These are phyloP conservation scores for Puccinia triticina DNA, from an alignment of 1,284 basidiomycete species.

Conservation along the genomic window DNA sequence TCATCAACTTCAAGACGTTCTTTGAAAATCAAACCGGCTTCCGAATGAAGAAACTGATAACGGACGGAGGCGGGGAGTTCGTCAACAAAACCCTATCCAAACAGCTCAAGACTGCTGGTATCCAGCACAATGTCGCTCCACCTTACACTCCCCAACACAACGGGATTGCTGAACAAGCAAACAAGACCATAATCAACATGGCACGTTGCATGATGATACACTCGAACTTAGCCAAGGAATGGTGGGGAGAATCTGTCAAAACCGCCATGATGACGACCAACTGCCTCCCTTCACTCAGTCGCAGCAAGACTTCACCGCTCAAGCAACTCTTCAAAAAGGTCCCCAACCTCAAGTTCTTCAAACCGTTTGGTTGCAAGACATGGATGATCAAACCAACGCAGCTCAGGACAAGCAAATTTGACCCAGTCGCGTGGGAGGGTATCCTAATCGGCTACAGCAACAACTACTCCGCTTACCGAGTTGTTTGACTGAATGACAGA, in stretches of 20 bases:
- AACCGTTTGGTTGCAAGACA: neutral
- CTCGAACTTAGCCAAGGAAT: neutral
- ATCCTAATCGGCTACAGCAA: neutral
- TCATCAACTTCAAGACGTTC: neutral
- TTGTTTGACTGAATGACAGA: neutral
- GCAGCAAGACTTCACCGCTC: neutral
- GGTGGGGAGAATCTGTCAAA: neutral
- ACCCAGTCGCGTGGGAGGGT: neutral
- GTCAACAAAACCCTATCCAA: neutral
- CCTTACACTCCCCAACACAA: neutral
- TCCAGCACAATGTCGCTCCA: neutral
- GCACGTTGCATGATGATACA: neutral
- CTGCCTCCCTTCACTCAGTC: too few relatives aligned
- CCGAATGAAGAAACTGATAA: neutral
- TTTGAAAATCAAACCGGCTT: neutral
- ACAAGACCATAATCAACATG: too few relatives aligned
- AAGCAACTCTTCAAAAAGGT: neutral
- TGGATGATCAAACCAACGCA: neutral
- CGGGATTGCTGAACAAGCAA: neutral
- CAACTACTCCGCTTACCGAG: neutral
- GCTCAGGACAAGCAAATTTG: neutral
- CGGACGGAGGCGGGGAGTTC: neutral
- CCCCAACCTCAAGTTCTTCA: neutral
- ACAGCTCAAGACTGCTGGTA: neutral
- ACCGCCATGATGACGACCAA: neutral